Evolutionary conservation across 23 red algal species (phyloP).

Genomic region (Gracilaria vermiculophylla): DNA sequence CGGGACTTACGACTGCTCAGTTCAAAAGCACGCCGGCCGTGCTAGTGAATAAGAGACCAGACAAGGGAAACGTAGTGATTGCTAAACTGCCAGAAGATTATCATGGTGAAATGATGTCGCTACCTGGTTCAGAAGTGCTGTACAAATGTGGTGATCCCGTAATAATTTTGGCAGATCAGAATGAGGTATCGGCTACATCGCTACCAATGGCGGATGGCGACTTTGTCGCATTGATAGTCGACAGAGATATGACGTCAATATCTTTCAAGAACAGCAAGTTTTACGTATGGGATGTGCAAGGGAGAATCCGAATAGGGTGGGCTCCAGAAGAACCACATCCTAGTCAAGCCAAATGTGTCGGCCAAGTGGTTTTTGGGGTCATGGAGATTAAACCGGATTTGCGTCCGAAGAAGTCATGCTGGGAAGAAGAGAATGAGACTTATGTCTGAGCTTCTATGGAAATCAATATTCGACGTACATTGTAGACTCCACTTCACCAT

Average conservation of each 20-base stretch:
- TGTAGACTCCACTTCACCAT: neutral
- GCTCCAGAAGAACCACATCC: conserved; percentile 7
- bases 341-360: conserved; percentile 31
- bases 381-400: conserved; percentile 40
- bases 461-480: neutral
- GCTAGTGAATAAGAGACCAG: conserved; percentile 16
- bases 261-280: conserved; percentile 37
- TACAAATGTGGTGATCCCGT: conserved; percentile 22
- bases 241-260: conserved; percentile 7
- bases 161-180: neutral
- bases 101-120: conserved; percentile 33
- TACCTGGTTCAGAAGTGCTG: conserved; percentile 23
- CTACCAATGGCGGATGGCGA: conserved; percentile 23
- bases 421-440: conserved; percentile 67
- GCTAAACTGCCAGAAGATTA: conserved; percentile 42
- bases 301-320: conserved; percentile 46
- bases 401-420: conserved; percentile 48
- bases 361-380: conserved; percentile 38
- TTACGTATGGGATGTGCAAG: conserved; percentile 59
- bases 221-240: conserved; percentile 34
- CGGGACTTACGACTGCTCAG: conserved; percentile 24
- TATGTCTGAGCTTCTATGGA: neutral
- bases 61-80: conserved; percentile 24
- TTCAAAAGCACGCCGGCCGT: conserved; percentile 15
- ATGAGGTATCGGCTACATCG: conserved; percentile 3